Percentiles rank a stretch among this genome's conserved stretches.
These are phyloP conservation scores for Fusarium verticillioides DNA, from an alignment of 2,329 filamentous ascomycete species.

Conservation along the genomic window DNA sequence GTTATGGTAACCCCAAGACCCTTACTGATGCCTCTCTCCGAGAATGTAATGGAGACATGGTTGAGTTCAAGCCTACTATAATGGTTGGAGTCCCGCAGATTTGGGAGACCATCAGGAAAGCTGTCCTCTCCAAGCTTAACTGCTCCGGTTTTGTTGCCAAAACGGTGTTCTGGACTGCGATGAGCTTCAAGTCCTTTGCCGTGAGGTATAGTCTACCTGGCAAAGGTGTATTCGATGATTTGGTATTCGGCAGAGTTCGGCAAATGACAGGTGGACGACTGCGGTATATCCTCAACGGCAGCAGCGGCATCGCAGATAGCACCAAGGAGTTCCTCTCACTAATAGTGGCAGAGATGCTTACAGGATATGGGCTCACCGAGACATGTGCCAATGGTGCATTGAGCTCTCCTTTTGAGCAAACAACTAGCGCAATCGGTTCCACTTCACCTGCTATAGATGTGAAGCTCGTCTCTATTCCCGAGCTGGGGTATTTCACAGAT, in stretches of 20 bases:
- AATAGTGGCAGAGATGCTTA: slow-evolving; percentile 92
- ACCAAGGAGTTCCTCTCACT: slow-evolving; percentile 93
- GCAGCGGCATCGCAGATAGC: slow-evolving; percentile 86
- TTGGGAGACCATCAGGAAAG: slow-evolving; percentile 98
- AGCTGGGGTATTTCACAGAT: slow-evolving; percentile 84
- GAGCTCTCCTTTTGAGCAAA: slow-evolving; percentile 87
- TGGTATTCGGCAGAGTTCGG: slow-evolving; percentile 95
- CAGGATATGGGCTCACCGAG: slow-evolving; percentile 94
- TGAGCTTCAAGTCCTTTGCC: slow-evolving; percentile 68
- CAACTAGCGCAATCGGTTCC: slow-evolving; percentile 79
- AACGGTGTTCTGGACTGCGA: slow-evolving; percentile 80
- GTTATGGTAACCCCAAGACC: slow-evolving; percentile 93
- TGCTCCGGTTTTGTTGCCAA: slow-evolving; percentile 73
- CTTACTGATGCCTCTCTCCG: slow-evolving; percentile 87
- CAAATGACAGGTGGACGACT: slow-evolving; percentile 88
- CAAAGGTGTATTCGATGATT: slow-evolving; percentile 75
- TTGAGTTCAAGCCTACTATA: slow-evolving; percentile 87
- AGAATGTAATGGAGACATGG: slow-evolving; percentile 93
- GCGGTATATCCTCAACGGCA: slow-evolving; percentile 92
- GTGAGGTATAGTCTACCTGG: slow-evolving; percentile 70
- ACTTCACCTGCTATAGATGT: slow-evolving; percentile 82
- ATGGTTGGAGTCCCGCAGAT: slow-evolving; percentile 95
- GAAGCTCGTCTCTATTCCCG: slow-evolving; percentile 90
- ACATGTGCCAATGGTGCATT: slow-evolving; percentile 85
- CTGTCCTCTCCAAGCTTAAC: slow-evolving; percentile 83